phyloP scores from a whole-genome alignment of 2,329 filamentous ascomycete species.

The Sclerotinia glacialis region DNA sequence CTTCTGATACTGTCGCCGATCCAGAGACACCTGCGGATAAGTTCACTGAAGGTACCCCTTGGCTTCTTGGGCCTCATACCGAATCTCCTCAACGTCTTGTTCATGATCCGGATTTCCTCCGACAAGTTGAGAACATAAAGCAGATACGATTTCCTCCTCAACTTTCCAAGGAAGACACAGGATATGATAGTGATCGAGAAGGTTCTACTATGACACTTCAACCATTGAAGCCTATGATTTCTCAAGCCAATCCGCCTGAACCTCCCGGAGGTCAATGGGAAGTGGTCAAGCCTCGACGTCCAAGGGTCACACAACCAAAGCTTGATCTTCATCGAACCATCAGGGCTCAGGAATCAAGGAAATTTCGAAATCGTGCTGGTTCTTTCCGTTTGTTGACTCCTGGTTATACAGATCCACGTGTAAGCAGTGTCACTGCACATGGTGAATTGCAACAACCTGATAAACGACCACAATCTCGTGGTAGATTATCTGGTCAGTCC shows the following conservation, averaged over 20 bases:
- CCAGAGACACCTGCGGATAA: slow-evolving; percentile 43
- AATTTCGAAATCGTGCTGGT: slow-evolving; percentile 47
- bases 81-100: slow-evolving; percentile 34
- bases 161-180: slow-evolving; percentile 29
- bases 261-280: slow-evolving; percentile 34
- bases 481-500: slow-evolving; percentile 35
- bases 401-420: slow-evolving; percentile 28
- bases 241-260: slow-evolving; percentile 14
- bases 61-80: slow-evolving; percentile 31
- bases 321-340: slow-evolving; percentile 45
- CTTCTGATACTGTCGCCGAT: slow-evolving; percentile 45
- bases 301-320: slow-evolving; percentile 29
- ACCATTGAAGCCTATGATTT: neutral
- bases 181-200: slow-evolving; percentile 37
- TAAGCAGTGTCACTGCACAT: slow-evolving; percentile 33
- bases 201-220: slow-evolving; percentile 29
- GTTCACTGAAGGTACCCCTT: slow-evolving; percentile 34
- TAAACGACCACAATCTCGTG: slow-evolving; percentile 29
- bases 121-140: slow-evolving; percentile 22
- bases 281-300: slow-evolving; percentile 24
- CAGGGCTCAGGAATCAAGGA: slow-evolving; percentile 41
- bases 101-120: slow-evolving; percentile 28
- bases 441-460: slow-evolving; percentile 30
- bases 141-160: slow-evolving; percentile 26
- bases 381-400: slow-evolving; percentile 45